These are phyloP conservation scores for Acanthochlamys bracteata DNA, from an alignment of 106 monocot genomes.

Conservation along the genomic window DNA sequence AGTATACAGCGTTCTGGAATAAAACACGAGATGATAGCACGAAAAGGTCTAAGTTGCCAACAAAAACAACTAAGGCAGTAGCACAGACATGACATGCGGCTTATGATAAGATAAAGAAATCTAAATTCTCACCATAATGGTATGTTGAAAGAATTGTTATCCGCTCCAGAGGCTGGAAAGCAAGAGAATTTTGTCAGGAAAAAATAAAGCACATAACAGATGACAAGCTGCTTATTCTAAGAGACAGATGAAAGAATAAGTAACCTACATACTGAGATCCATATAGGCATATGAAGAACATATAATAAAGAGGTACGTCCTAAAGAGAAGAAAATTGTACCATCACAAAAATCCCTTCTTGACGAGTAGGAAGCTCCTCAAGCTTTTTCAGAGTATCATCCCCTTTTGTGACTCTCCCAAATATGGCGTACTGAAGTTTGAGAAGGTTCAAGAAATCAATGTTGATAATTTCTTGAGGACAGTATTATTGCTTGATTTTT, in stretches of 20 bases:
- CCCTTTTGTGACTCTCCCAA: slow-evolving; percentile 89
- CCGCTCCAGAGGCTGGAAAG: slow-evolving; percentile 78
- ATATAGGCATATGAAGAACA: no score
- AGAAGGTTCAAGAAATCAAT: background rate
- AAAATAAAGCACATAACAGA: background rate
- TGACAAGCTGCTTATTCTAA: no score
- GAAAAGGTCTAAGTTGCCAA: no score
- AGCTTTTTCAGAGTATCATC: slow-evolving; percentile 81
- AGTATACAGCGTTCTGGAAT: no score
- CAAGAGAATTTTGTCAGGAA: background rate
- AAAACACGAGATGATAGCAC: no score
- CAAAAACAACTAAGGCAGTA: no score
- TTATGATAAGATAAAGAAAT: background rate
- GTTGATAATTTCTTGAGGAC: background rate
- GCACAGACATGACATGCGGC: no score
- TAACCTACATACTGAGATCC: no score
- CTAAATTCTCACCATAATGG: slow-evolving; percentile 68
- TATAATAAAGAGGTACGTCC: no score
- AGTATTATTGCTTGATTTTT: background rate
- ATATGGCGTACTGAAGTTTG: slow-evolving; percentile 73
- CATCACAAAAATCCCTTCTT: slow-evolving; percentile 99
- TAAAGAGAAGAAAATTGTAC: slow-evolving; percentile 25
- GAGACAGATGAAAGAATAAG: no score
- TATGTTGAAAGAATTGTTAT: slow-evolving; percentile 80
- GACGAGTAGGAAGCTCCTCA: slow-evolving; percentile 86